Evolutionary conservation across 306 rosid genomes (phyloP), one percentile per base, ranked within the genome.

Genomic region (Vigna radiata): DNA sequence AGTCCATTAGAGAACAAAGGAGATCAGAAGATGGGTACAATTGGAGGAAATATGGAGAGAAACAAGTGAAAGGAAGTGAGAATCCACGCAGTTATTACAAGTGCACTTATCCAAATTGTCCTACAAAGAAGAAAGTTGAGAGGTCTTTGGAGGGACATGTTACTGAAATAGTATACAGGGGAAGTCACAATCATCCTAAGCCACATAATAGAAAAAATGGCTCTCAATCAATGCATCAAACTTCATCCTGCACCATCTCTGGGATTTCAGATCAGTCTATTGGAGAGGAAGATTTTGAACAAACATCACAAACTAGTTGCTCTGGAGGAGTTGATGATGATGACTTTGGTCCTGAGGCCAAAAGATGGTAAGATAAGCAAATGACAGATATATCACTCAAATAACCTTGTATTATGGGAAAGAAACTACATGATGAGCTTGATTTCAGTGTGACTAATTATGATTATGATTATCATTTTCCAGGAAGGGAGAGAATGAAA

Each of bases 31-130:
- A 91, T 68, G 97, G 95, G 3, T 91, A 85, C 81, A 91, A 87
- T 8, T 91, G 97, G 97, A 84, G 91, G 70, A 91, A 91, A 60
- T 91, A 91, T 54, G 97, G 97, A 33, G 93, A 91, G 74, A 91
- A 91, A 60, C 88, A 82, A 66, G 89, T 88, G 74, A 91, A 91
- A 70, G 95, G 97, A 50, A 88, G 97, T 36, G 97, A 88, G 72
- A 88, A 91, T 64, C 91, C 95, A 0, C 68, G 97, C 0, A 88
- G 97, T 71, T 91, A 91, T 77, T 91, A 90, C 88, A 91, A 85
- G 84, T 91, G 97, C 76, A 84, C 95, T 0, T 67, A 55, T 27
- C 83, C 85, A 0, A 81, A 9, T 61, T 91, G 97, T 47, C 80
- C 87, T 0, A 85, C 87, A 48, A 91, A 90, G 87, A 91, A 91